Conservation (phyloP, 2,329 filamentous ascomycete genomes). For the Trichoderma lentiforme region DNA sequence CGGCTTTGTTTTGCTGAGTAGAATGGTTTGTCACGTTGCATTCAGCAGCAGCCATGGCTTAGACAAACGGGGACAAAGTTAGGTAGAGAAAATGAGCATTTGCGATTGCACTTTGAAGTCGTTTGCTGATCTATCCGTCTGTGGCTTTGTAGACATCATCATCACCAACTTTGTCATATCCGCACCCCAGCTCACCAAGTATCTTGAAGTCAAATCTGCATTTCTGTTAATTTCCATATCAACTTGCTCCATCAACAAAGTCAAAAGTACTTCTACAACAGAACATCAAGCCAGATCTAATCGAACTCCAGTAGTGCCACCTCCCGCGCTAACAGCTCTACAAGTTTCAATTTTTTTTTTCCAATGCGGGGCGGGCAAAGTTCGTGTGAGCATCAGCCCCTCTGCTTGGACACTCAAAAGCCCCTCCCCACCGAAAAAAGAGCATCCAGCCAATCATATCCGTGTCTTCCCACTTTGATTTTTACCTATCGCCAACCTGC, state of each 20-base stretch:
- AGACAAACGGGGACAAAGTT: not conserved
- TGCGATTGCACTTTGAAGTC: not conserved
- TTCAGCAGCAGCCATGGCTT: not conserved
- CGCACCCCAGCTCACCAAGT: not conserved
- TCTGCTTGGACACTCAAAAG: conserved; percentile 8
- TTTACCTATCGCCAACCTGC: conserved; percentile 9
- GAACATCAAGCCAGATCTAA: not conserved
- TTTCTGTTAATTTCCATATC: not conserved
- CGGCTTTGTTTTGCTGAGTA: not conserved
- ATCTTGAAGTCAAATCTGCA: not conserved
- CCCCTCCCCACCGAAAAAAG: conserved; percentile 6
- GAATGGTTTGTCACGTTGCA: not conserved
- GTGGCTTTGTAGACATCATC: not conserved
- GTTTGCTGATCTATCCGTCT: not conserved
- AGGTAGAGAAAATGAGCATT: not conserved
- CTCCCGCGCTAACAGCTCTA: not conserved
- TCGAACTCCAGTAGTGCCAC: not conserved
- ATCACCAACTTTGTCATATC: not conserved
- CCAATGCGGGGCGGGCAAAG: conserved; percentile 10
- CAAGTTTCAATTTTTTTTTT: not conserved
- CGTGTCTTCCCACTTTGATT: conserved; percentile 12
- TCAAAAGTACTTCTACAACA: not conserved
- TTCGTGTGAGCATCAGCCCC: conserved; percentile 3
- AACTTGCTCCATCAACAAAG: not conserved
- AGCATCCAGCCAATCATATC: not conserved